phyloP scores from a whole-genome alignment of 257 asterid genomes.

The Solanum chmielewskii region DNA sequence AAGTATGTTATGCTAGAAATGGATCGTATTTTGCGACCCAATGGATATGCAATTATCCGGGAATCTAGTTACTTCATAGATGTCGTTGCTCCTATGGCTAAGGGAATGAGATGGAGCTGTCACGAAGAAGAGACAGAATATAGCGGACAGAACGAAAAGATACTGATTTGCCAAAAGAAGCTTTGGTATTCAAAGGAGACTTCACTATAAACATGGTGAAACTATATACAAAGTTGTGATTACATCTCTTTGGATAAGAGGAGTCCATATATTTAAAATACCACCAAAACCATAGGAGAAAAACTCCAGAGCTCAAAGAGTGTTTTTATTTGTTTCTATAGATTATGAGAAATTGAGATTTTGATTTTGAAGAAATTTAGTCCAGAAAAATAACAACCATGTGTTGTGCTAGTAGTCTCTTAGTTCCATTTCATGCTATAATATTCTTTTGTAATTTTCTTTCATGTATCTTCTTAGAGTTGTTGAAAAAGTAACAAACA shows the following conservation, averaged over 20 bases:
- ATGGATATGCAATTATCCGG: constrained; percentile 70
- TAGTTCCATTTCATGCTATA: constrained; percentile 8
- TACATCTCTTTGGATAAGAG: not conserved
- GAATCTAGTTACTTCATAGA: constrained; percentile 70
- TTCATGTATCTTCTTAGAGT: not conserved
- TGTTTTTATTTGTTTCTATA: not conserved
- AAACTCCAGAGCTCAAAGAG: not conserved
- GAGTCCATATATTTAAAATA: constrained; percentile 17
- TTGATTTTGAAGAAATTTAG: constrained; percentile 15
- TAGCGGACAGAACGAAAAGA: constrained; percentile 53
- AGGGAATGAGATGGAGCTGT: constrained; percentile 92
- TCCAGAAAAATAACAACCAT: constrained; percentile 17
- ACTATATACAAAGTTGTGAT: not conserved
- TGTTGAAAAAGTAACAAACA: not conserved
- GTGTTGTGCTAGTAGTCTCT: constrained; percentile 1
- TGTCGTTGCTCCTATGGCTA: constrained; percentile 52
- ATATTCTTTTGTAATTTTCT: constrained; percentile 37
- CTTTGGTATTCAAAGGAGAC: constrained; percentile 75
- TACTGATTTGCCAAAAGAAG: constrained; percentile 92
- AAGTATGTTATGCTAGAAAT: constrained; percentile 84
- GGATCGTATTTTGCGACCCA: constrained; percentile 91
- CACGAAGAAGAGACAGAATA: constrained; percentile 75
- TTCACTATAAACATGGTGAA: constrained; percentile 17
- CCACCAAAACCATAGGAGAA: constrained; percentile 18
- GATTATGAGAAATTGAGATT: constrained; percentile 1